Evolutionary conservation across 805 yeast species (phyloP).

Genomic region (Metschnikowia gelsemii): DNA sequence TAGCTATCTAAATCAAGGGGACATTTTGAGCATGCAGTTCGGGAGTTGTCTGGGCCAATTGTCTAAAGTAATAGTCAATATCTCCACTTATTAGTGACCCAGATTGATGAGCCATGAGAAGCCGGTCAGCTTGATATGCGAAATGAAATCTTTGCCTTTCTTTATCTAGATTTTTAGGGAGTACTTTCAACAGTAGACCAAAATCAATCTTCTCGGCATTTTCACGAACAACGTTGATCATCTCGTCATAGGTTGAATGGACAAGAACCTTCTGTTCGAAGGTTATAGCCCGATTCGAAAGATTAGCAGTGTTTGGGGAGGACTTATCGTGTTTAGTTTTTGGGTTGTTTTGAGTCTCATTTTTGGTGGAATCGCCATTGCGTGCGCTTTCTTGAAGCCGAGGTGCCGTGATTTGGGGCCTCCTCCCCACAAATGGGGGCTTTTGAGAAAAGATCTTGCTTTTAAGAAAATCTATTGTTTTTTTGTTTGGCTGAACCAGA

Average conservation of each 20-base stretch:
- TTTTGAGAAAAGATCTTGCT: slow-evolving; percentile 2
- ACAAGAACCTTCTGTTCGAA: slow-evolving; percentile 23
- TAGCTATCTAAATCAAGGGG: slow-evolving; percentile 9
- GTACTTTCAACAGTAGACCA: slow-evolving; percentile 23
- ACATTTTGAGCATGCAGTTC: slow-evolving; percentile 2
- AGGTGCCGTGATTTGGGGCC: neutral
- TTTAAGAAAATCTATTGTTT: neutral
- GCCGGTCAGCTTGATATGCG: slow-evolving; percentile 7
- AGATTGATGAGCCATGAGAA: slow-evolving; percentile 7
- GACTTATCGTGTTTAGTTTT: neutral
- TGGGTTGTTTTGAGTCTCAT: neutral
- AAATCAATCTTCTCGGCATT: slow-evolving; percentile 24
- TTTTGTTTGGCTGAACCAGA: neutral
- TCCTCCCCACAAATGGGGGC: neutral
- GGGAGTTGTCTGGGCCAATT: slow-evolving; percentile 11
- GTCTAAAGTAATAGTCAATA: slow-evolving; percentile 27
- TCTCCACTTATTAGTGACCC: slow-evolving; percentile 18
- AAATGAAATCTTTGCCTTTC: slow-evolving; percentile 24
- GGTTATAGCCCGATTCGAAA: slow-evolving; percentile 6
- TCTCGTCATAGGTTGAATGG: slow-evolving; percentile 20
- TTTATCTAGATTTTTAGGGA: slow-evolving; percentile 27
- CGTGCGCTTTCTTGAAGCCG: neutral
- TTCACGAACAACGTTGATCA: slow-evolving; percentile 22
- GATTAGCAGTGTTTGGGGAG: neutral
- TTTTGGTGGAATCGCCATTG: neutral